These are phyloP conservation scores for Erysimum cheiri DNA, from an alignment of 441 rosid species.

Conservation along the genomic window DNA sequence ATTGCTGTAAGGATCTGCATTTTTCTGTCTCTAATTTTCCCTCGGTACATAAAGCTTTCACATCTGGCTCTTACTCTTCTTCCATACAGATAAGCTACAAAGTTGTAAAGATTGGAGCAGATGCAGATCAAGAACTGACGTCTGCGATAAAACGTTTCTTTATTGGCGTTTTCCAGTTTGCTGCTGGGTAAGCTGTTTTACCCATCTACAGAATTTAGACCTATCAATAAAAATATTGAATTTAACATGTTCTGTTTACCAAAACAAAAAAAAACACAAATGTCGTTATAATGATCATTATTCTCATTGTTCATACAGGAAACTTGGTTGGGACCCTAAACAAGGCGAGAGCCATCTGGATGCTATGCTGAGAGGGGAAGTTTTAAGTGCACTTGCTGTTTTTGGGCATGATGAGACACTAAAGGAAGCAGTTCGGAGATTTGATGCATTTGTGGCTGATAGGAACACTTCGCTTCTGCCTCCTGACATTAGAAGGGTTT, in stretches of 20 bases:
- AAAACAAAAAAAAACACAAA: not conserved
- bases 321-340: constrained; percentile 90
- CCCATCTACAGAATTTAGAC: constrained; percentile 10
- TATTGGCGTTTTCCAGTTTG: constrained; percentile 59
- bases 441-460: constrained; percentile 76
- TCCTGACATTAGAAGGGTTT: constrained; percentile 90
- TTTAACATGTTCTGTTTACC: not conserved
- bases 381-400: constrained; percentile 76
- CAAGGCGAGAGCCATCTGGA: constrained; percentile 93
- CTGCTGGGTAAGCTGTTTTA: constrained; percentile 73
- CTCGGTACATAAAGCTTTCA: not conserved
- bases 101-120: constrained; percentile 76
- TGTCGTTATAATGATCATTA: not conserved
- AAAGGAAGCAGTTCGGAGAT: constrained; percentile 73
- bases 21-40: constrained; percentile 15
- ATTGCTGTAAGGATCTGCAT: constrained; percentile 62
- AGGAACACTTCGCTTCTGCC: constrained; percentile 83
- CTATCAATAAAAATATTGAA: not conserved
- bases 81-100: constrained; percentile 69
- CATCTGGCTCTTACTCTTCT: constrained; percentile 40
- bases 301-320: constrained; percentile 51
- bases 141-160: constrained; percentile 65
- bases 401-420: constrained; percentile 75
- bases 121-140: constrained; percentile 70
- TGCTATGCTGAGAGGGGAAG: constrained; percentile 93